phyloP scores from a whole-genome alignment of 345 rosid species.

The Pistacia vera region DNA sequence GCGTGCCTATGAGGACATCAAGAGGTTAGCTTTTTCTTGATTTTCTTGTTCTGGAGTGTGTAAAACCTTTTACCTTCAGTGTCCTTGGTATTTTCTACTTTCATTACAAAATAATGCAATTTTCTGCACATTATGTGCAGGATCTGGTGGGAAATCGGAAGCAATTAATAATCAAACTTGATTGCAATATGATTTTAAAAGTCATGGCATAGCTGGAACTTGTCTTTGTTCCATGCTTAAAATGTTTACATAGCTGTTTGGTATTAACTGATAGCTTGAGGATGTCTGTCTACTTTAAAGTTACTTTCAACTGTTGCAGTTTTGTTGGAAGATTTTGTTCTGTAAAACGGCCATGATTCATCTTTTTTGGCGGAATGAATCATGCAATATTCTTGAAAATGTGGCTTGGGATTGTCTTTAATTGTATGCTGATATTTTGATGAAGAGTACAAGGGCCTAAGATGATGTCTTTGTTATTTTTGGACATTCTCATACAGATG shows the following conservation, averaged over 20 bases:
- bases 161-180: not conserved
- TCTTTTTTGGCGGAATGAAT: not conserved
- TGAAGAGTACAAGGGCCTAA: not conserved
- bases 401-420: not conserved
- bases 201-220: not conserved
- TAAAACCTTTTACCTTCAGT: not conserved
- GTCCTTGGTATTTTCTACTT: not conserved
- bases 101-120: not conserved
- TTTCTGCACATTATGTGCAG: not conserved
- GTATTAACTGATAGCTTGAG: not conserved
- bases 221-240: not conserved
- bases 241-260: not conserved
- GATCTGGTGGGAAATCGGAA: not conserved
- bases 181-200: not conserved
- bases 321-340: not conserved
- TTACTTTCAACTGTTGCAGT: not conserved
- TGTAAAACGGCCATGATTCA: not conserved
- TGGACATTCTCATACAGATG: slow-evolving; percentile 55
- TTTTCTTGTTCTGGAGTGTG: not conserved
- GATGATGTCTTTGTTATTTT: slow-evolving; percentile 9
- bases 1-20: not conserved
- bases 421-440: not conserved
- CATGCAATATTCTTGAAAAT: not conserved
- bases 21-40: not conserved
- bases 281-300: not conserved